Evolutionary conservation across 495 filamentous ascomycete species (phyloP), one percentile per base, ranked within the genome.

Genomic region (Amphirosellinia nigrospora): DNA sequence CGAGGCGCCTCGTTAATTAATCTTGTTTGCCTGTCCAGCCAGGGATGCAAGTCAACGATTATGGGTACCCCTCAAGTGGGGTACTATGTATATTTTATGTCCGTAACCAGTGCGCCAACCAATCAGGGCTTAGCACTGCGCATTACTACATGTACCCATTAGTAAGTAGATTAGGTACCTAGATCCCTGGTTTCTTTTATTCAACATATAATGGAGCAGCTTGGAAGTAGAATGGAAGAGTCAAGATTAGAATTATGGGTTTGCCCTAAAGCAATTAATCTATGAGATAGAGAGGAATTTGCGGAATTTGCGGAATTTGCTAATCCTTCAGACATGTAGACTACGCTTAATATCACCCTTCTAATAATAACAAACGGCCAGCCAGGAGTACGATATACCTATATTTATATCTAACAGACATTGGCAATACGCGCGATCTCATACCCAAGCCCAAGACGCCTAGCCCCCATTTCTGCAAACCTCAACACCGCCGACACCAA

Each of bases 391-490:
- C n/a, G 4, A 39, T n/a, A 38, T 60, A 38, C 15, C n/a, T 62
- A 64, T 34, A 64, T 4, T 41, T 39, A 43, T 64, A 64, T 36
- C 61, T 64, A 64, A 21, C 13, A 36, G 21, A 21, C 15, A 32
- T n/a, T n/a, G n/a, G 30, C 11, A 34, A 36, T 36, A 38, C 6
- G 32, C 28, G 36, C 7, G 10, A 13, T n/a, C n/a, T 23, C 4
- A 2, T 26, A 50, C 30, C 3, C 19, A 52, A 11, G 19, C 66
- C 30, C 11, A 68, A 52, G 39, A 50, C 32, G 41, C 55, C 55
- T n/a, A 53, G 26, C 63, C 46, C 46, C 13, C 26, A 38, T 50
- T 23, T 38, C 45, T 21, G 1, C 39, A 30, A 60, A 59, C 3
- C 19, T 15, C 41, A 52, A 61, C 32, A 43, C 63, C 46, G 7